Base-by-base conservation (phyloP, 2,329 filamentous ascomycete genomes). In the Cucurbitaria berberidis region DNA sequence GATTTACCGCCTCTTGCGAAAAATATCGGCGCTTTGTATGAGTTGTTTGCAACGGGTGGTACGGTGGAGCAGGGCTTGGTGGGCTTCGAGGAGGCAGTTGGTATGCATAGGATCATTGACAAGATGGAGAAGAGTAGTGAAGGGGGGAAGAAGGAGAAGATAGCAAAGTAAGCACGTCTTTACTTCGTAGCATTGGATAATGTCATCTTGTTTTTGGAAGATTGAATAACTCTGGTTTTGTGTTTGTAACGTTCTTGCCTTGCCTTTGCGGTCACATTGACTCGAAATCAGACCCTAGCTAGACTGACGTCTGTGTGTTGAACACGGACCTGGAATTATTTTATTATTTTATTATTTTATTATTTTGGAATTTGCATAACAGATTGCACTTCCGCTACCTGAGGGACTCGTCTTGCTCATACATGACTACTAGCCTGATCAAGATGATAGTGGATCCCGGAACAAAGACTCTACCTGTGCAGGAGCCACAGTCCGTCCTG, bases 401-500 rank as follows among this genome's bases (percentile, higher is more conserved):
- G n/a, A n/a, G n/a, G n/a, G n/a, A n/a, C n/a, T n/a, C n/a, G n/a
- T n/a, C n/a, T n/a, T n/a, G n/a, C n/a, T 87, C 3, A 67, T 81
- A 13, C 88, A 88, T 60, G 67, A 76, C 53, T 86, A 79, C 55
- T 84, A 67, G 57, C 54, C 66, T 11, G 76, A 79, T 59, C 69
- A 70, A 4, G 81, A 80, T 2, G 80, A 84, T 68, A 69, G 15
- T 76, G 81, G 29, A 82, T 82, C 80, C 48, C 55, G 5, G 56
- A 68, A 15, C 83, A 80, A 5, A 76, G 85, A 51, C 72, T 86
- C 83, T 5, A 84, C 83, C 5, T 88, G 86, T 76, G 84, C 83
- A 11, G 85, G 86, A 4, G 82, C 82, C 6, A 84, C 81, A 0
- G 80, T 88, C 5, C 85, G 85, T 0, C 73, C 88, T 49, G 77